These are phyloP conservation scores for Globisporangium middletonii DNA, from an alignment of 352 stramenopile genomes.

Conservation along the genomic window DNA sequence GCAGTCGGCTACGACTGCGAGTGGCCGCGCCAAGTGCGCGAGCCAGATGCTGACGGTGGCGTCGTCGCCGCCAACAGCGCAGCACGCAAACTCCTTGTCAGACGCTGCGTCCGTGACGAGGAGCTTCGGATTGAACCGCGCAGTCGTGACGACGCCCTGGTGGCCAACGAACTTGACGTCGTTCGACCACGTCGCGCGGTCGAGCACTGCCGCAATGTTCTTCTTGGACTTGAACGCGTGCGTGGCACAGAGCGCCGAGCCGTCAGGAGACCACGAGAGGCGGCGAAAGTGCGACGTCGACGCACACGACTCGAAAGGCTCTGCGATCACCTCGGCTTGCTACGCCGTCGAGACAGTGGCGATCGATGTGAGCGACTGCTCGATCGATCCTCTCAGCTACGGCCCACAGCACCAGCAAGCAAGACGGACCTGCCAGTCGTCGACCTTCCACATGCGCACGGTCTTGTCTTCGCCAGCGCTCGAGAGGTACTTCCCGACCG, in stretches of 20 bases:
- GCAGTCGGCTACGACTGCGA: conserved; percentile 78
- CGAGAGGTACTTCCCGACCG: too few relatives aligned
- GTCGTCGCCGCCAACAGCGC: conserved; percentile 75
- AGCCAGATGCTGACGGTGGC: conserved; percentile 85
- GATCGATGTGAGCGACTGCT: too few relatives aligned
- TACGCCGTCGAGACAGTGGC: too few relatives aligned
- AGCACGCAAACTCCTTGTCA: conserved; percentile 84
- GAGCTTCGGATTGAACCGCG: conserved; percentile 81
- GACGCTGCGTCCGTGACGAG: too few relatives aligned
- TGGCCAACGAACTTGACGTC: conserved; percentile 86
- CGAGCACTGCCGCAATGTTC: conserved; percentile 74
- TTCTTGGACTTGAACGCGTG: conserved; percentile 87
- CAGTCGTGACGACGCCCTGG: conserved; percentile 65
- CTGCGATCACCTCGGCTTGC: conserved; percentile 46
- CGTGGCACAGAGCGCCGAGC: conserved; percentile 71
- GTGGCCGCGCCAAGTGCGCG: conserved; percentile 62
- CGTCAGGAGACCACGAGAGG: conserved; percentile 81
- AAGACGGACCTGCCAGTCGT: conserved; percentile 58
- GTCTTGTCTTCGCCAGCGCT: conserved; percentile 86
- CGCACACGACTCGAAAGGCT: conserved; percentile 73
- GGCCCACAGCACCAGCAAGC: too few relatives aligned
- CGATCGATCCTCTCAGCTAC: too few relatives aligned
- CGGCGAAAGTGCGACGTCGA: conserved; percentile 82
- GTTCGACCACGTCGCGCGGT: conserved; percentile 72
- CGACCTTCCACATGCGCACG: conserved; percentile 78